phyloP scores from a whole-genome alignment of 23 red algal species.

The Agarophyton chilense region DNA sequence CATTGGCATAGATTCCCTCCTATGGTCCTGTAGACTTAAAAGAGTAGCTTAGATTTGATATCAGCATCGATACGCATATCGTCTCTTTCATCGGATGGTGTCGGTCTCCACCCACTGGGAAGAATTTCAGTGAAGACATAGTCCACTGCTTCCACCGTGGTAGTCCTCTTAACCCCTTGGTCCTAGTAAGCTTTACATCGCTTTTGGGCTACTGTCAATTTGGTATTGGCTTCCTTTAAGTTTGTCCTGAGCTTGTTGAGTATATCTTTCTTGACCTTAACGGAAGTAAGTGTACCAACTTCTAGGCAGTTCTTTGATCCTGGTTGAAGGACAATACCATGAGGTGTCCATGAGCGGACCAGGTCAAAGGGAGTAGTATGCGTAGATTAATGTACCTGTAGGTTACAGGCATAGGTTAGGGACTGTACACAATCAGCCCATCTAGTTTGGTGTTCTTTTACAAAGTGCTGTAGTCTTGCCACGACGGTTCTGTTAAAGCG shows the following conservation, averaged over 20 bases:
- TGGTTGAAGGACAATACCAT: too few species aligned
- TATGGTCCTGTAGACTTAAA: not conserved
- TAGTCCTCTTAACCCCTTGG: not conserved
- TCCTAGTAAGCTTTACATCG: constrained; percentile 1
- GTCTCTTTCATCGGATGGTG: not conserved
- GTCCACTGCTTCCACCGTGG: not conserved
- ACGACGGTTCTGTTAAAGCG: constrained; percentile 33
- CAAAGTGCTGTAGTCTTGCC: not conserved
- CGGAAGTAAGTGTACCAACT: too few species aligned
- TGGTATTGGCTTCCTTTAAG: too few species aligned
- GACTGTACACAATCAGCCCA: too few species aligned
- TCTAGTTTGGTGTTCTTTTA: constrained; percentile 34
- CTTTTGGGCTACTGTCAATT: too few species aligned
- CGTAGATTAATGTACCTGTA: constrained; percentile 9
- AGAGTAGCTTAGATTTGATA: too few species aligned
- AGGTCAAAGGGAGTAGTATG: constrained; percentile 15
- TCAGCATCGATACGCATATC: not conserved
- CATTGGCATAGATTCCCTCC: not conserved
- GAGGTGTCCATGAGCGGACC: constrained; percentile 1
- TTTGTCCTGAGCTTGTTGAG: too few species aligned
- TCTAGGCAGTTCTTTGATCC: too few species aligned
- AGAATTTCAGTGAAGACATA: not conserved
- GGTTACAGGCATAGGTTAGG: constrained; percentile 29
- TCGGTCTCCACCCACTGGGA: not conserved
- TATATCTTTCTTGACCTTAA: too few species aligned